Evolutionary conservation across 345 rosid species (phyloP), one percentile per base, ranked within the genome.

Genomic region (Gossypium bickii): DNA sequence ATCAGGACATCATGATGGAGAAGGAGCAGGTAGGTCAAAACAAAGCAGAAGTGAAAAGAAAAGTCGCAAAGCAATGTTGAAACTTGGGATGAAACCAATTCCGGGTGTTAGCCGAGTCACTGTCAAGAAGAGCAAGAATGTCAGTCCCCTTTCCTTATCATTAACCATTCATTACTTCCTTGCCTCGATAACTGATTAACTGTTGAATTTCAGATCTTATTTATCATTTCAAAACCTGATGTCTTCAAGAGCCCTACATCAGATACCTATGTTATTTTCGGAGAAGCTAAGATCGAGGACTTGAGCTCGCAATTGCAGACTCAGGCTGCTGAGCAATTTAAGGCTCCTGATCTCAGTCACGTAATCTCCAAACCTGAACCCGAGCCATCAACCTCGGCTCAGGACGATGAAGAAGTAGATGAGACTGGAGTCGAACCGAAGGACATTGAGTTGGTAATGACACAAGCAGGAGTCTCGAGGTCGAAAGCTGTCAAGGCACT

Each of bases 31-130:
- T 52, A 84, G 90, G 51, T 88, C 87, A 48, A 92, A 90, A 80
- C 97, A 92, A 77, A 92, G 93, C 85, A 83, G 93, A 80, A 92
- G 97, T 16, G 97, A 92, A 67, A 92, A 92, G 82, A 92, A 92
- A 82, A 92, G 92, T 72, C 90, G 95, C 5, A 90, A 90, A 76
- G 92, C 97, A 0, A 92, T 92, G 97, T 74, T 90, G 78, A 92
- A 92, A 86, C 95, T 92, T 58, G 95, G 93, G 53, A 92, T 92
- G 95, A 90, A 90, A 82, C 85, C 95, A 24, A 83, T 92, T 70
- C 78, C 85, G 20, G 92, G 92, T 80, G 95, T 89, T 70, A 88
- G 92, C 80, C 85, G 95, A 38, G 95, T 92, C 68, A 92, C 92
- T 0, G 83, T 92, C 72, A 92, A 92, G 75, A 87, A 86, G 80